phyloP scores from a whole-genome alignment of 169 alveolate species.

The Pseudocohnilembus persalinus region DNA sequence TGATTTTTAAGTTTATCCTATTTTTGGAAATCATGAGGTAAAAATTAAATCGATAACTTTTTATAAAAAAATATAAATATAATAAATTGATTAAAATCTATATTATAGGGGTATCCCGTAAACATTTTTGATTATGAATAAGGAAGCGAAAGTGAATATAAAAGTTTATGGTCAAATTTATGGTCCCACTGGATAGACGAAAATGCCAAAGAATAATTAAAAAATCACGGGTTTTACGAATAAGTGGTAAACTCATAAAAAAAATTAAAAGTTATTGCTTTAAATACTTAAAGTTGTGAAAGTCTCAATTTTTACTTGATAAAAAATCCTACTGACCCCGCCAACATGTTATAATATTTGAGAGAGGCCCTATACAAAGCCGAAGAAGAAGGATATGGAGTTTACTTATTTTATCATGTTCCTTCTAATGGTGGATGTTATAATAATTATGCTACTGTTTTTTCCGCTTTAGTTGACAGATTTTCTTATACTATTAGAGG shows the following conservation, averaged over 20 bases:
- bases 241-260: conserved; percentile 4
- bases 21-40: conserved; percentile 85
- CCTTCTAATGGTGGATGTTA: conserved; percentile 17
- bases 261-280: conserved; percentile 47
- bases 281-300: conserved; percentile 59
- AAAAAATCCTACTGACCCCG: conserved; percentile 57
- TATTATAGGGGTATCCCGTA: background rate
- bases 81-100: too few species aligned
- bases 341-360: conserved; percentile 51
- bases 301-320: conserved; percentile 40
- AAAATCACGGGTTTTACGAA: conserved; percentile 65
- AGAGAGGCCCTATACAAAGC: conserved; percentile 37
- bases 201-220: conserved; percentile 53
- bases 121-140: background rate
- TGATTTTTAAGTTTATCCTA: conserved; percentile 62
- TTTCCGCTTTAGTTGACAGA: conserved; percentile 55
- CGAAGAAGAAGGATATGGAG: conserved; percentile 47
- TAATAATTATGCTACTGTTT: conserved; percentile 45
- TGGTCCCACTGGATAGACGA: conserved; percentile 74
- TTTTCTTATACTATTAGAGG: conserved; percentile 44
- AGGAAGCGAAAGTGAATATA: background rate
- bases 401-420: conserved; percentile 22
- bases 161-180: conserved; percentile 31
- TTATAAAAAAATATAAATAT: too few species aligned
- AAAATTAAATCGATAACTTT: too few species aligned